These are phyloP conservation scores for Trichoderma semiorbis DNA, from an alignment of 2,329 filamentous ascomycete genomes.

Conservation along the genomic window DNA sequence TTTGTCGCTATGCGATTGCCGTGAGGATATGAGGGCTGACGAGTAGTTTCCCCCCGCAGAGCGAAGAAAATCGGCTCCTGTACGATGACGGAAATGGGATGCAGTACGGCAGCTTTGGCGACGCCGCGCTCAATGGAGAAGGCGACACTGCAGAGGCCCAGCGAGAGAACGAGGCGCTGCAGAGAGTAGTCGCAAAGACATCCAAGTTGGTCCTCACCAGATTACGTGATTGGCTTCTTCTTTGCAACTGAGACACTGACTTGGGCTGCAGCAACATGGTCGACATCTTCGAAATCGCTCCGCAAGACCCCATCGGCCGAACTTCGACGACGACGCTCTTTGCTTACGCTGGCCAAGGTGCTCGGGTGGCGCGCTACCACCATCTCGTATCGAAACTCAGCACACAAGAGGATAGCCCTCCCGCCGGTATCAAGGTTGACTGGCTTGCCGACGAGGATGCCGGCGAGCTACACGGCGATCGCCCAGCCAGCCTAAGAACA, in stretches of 20 bases:
- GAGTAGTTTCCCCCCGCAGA: conserved; percentile 34
- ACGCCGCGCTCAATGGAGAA: conserved; percentile 51
- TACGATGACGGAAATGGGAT: conserved; percentile 58
- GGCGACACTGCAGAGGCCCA: conserved; percentile 61
- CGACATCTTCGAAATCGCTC: conserved; percentile 63
- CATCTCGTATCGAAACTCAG: conserved; percentile 59
- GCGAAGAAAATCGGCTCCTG: conserved; percentile 56
- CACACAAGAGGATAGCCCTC: conserved; percentile 38
- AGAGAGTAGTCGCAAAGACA: conserved; percentile 60
- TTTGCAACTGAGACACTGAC: conserved; percentile 5
- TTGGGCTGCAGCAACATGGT: conserved; percentile 56
- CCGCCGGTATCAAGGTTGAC: conserved; percentile 49
- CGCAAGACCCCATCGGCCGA: conserved; percentile 43
- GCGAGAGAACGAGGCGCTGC: conserved; percentile 61
- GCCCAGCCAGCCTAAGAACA: conserved; percentile 32
- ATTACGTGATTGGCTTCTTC: neutral
- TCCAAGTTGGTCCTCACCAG: conserved; percentile 51
- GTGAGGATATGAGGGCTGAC: conserved; percentile 9
- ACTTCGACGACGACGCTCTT: conserved; percentile 43
- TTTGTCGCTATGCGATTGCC: neutral
- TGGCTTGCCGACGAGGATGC: conserved; percentile 53
- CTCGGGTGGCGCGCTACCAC: conserved; percentile 56
- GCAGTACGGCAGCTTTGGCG: conserved; percentile 62
- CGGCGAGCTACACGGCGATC: conserved; percentile 42
- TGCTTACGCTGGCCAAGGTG: conserved; percentile 52